These are phyloP conservation scores for Nitzschia sp. DNA, from an alignment of 108 stramenopile species.

Conservation along the genomic window DNA sequence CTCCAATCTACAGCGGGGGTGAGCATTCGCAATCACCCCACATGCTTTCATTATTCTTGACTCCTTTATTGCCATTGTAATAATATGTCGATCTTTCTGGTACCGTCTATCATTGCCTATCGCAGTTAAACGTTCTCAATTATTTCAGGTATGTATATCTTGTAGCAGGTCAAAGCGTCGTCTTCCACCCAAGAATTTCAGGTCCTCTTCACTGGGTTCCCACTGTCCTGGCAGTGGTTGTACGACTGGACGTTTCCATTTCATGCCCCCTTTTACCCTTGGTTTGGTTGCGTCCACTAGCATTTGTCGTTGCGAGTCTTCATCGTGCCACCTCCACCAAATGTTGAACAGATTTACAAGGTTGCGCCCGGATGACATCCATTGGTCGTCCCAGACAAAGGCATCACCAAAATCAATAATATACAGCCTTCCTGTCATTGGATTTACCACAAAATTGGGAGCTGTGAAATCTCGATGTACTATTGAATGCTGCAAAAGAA, in stretches of 20 bases:
- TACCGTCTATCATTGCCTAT: background rate
- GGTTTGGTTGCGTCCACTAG: background rate
- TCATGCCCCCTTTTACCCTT: background rate
- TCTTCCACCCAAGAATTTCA: background rate
- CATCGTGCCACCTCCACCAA: conserved; percentile 18
- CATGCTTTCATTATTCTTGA: no score
- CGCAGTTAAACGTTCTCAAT: no score
- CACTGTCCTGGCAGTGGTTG: background rate
- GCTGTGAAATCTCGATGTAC: conserved; percentile 14
- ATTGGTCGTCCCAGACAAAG: background rate
- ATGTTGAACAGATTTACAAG: background rate
- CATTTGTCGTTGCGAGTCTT: background rate
- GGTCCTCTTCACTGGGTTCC: background rate
- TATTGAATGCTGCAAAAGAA: conserved; percentile 2
- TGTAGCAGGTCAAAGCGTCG: background rate
- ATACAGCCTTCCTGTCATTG: background rate
- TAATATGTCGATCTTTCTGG: no score
- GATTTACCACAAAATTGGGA: conserved; percentile 9
- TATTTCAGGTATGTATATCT: background rate
- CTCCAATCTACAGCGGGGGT: no score
- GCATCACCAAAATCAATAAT: conserved; percentile 27
- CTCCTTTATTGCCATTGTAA: no score
- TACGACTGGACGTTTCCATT: conserved; percentile 1
- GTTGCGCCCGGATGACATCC: background rate
- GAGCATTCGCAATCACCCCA: no score